Conservation (phyloP, 805 yeast species). For the Starmerella potacharoeniae region DNA sequence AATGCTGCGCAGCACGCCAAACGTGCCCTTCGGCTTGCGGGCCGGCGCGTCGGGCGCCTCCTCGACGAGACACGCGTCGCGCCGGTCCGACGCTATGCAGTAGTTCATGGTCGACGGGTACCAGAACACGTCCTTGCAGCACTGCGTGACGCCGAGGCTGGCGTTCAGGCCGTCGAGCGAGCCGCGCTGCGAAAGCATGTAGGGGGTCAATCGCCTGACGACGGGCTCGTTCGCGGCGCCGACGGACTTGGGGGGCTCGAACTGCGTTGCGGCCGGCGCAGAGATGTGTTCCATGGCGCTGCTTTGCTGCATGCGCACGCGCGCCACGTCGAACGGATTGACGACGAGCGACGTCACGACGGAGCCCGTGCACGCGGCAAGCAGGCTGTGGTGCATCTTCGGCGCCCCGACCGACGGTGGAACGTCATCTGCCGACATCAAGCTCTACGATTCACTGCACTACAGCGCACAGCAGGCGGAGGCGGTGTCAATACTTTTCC, state of each 20-base stretch:
- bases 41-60: not conserved
- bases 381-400: conserved; percentile 20
- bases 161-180: not conserved
- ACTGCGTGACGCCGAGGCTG: conserved; percentile 29
- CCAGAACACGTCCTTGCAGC: conserved; percentile 33
- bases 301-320: conserved; percentile 35
- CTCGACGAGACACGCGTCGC: conserved; percentile 10
- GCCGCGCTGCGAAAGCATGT: not conserved
- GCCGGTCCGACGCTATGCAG: conserved; percentile 28
- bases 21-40: conserved; percentile 32
- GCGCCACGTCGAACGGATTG: conserved; percentile 36
- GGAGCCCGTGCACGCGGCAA: conserved; percentile 36
- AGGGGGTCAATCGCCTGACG: not conserved
- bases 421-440: not conserved
- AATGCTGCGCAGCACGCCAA: conserved; percentile 60
- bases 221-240: not conserved
- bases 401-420: not conserved
- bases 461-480: not conserved
- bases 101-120: conserved; percentile 30
- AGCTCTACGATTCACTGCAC: not conserved
- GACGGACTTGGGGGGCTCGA: not conserved
- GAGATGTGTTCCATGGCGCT: conserved; percentile 18
- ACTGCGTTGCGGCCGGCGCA: not conserved
- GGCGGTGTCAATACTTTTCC: not conserved
- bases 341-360: conserved; percentile 32